These are phyloP conservation scores for Anastatica hierochuntica DNA, from an alignment of 345 rosid genomes.

Conservation along the genomic window DNA sequence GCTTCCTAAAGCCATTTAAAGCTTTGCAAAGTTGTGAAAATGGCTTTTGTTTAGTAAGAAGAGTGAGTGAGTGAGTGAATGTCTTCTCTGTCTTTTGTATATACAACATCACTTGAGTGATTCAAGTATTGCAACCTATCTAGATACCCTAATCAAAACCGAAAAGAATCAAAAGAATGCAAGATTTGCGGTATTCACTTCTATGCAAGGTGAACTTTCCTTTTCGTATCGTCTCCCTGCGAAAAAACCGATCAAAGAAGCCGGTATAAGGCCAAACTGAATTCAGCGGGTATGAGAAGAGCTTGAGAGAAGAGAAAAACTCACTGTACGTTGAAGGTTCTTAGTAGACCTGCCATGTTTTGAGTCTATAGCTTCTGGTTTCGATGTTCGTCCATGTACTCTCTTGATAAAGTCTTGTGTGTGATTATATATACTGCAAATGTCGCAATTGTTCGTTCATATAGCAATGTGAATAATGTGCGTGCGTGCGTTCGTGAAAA, in stretches of 20 bases:
- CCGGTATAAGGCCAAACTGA: too few species aligned
- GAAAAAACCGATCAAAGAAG: too few species aligned
- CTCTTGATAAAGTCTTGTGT: slow-evolving; percentile 31
- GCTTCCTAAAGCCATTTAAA: too few species aligned
- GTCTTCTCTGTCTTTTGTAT: too few species aligned
- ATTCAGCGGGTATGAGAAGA: too few species aligned
- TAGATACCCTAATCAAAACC: slow-evolving; percentile 8
- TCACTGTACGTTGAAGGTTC: slow-evolving; percentile 25
- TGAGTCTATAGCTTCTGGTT: slow-evolving; percentile 18
- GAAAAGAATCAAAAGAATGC: too few species aligned
- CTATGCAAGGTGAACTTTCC: slow-evolving; percentile 27
- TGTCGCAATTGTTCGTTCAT: slow-evolving; percentile 46
- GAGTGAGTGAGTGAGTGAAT: too few species aligned
- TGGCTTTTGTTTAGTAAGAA: too few species aligned
- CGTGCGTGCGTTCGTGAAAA: not conserved
- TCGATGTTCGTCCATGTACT: slow-evolving; percentile 19
- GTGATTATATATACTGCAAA: slow-evolving; percentile 50
- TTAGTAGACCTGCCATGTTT: slow-evolving; percentile 12
- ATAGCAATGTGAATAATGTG: too few species aligned
- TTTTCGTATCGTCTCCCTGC: slow-evolving; percentile 17
- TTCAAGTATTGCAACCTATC: too few species aligned
- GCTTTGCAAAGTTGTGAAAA: too few species aligned
- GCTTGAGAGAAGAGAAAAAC: slow-evolving; percentile 55
- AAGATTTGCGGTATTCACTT: not conserved
- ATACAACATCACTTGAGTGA: too few species aligned